Evolutionary conservation across 352 stramenopile genomes (phyloP).

Genomic region (Sclerospora graminicola): DNA sequence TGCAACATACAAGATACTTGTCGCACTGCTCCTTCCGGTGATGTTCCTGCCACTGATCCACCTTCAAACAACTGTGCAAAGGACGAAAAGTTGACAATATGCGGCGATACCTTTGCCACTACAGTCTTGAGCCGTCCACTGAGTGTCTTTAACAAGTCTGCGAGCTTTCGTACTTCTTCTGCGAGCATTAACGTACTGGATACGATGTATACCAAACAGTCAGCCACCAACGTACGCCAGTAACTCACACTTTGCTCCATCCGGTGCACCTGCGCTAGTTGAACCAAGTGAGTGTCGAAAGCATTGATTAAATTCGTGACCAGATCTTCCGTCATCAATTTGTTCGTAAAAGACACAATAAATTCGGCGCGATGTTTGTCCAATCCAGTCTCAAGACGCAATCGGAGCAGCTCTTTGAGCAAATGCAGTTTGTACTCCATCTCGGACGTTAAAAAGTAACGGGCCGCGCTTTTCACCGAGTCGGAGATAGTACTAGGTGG

Average conservation of each 20-base stretch:
- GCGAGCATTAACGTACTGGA: conserved; percentile 42
- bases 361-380: conserved; percentile 53
- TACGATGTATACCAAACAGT: conserved; percentile 51
- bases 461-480: conserved; percentile 54
- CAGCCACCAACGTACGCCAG: conserved; percentile 66
- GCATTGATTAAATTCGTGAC: conserved; percentile 37
- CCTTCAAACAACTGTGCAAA: conserved; percentile 67
- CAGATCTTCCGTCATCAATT: conserved; percentile 37
- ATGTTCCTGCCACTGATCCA: conserved; percentile 46
- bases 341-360: conserved; percentile 58
- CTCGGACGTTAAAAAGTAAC: conserved; percentile 69
- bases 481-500: conserved; percentile 26
- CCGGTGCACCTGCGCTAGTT: conserved; percentile 41
- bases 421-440: conserved; percentile 65
- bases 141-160: conserved; percentile 38
- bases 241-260: conserved; percentile 63
- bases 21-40: conserved; percentile 53
- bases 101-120: conserved; percentile 62
- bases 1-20: conserved; percentile 71
- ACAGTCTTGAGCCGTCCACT: conserved; percentile 44
- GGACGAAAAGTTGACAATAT: conserved; percentile 75
- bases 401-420: conserved; percentile 59
- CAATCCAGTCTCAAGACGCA: conserved; percentile 48
- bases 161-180: conserved; percentile 45
- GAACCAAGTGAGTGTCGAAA: conserved; percentile 39